These are phyloP conservation scores for Jimgerdemannia flammicorona DNA, from an alignment of 192 early-diverging fungal species.

Conservation along the genomic window DNA sequence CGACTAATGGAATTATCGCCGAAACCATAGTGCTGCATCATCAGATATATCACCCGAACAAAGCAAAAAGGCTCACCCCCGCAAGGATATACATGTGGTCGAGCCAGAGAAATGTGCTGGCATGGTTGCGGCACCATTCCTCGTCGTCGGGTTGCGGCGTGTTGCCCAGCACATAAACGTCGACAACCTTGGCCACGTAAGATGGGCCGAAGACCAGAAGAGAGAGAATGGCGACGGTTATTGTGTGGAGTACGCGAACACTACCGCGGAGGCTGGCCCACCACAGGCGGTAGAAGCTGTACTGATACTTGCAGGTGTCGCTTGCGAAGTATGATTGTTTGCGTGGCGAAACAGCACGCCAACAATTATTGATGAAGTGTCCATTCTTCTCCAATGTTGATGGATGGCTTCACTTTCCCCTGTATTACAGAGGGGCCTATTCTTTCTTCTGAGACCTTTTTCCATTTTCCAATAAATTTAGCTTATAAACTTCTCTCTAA, in stretches of 20 bases:
- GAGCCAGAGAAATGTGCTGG: neutral
- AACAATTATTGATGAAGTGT: neutral
- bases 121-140: neutral
- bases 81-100: neutral
- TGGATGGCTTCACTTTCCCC: neutral
- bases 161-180: neutral
- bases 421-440: no score
- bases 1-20: no score
- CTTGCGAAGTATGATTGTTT: neutral
- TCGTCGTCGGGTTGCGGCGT: neutral
- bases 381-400: neutral
- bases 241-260: neutral
- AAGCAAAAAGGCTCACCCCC: neutral
- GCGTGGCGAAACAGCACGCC: neutral
- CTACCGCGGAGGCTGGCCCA: neutral
- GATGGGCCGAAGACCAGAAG: neutral
- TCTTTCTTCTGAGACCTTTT: no score
- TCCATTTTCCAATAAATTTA: no score
- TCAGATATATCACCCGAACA: neutral
- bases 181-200: constrained; percentile 2
- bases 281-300: neutral
- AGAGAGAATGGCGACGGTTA: neutral
- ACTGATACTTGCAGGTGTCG: neutral
- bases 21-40: neutral
- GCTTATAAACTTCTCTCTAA: no score